These are phyloP conservation scores for Endoconidiophora polonica DNA, from an alignment of 2,329 filamentous ascomycete species.

Conservation along the genomic window DNA sequence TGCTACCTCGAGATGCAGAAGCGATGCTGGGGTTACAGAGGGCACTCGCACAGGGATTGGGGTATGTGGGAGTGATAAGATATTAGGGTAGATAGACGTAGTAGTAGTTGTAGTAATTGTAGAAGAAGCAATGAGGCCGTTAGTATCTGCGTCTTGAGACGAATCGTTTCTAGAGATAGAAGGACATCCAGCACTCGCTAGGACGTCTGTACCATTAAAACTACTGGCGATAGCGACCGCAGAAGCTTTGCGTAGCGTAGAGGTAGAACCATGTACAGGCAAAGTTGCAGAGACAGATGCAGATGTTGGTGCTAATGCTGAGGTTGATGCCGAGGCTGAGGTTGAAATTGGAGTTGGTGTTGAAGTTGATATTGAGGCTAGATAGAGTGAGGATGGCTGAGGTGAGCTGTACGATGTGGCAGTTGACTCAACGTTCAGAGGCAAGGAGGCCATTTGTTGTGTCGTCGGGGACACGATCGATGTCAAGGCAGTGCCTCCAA, in stretches of 20 bases:
- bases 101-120: neutral
- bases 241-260: neutral
- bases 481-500: too few relatives aligned
- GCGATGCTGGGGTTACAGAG: neutral
- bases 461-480: too few relatives aligned
- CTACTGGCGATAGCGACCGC: neutral
- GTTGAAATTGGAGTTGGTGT: slow-evolving; percentile 26
- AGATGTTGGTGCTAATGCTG: slow-evolving; percentile 20
- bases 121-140: neutral
- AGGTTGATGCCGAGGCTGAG: slow-evolving; percentile 33
- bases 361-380: neutral
- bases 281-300: slow-evolving; percentile 12
- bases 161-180: neutral
- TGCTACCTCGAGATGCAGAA: neutral
- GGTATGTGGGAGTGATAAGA: neutral
- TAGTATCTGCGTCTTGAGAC: neutral
- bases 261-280: neutral
- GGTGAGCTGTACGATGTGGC: slow-evolving; percentile 31
- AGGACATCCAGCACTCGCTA: neutral
- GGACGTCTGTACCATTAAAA: neutral
- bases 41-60: neutral
- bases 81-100: neutral
- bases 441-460: neutral
- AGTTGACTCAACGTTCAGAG: slow-evolving; percentile 25
- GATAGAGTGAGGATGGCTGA: neutral